Conservation (phyloP, 352 stramenopile species). For the Pythium dissimile region DNA sequence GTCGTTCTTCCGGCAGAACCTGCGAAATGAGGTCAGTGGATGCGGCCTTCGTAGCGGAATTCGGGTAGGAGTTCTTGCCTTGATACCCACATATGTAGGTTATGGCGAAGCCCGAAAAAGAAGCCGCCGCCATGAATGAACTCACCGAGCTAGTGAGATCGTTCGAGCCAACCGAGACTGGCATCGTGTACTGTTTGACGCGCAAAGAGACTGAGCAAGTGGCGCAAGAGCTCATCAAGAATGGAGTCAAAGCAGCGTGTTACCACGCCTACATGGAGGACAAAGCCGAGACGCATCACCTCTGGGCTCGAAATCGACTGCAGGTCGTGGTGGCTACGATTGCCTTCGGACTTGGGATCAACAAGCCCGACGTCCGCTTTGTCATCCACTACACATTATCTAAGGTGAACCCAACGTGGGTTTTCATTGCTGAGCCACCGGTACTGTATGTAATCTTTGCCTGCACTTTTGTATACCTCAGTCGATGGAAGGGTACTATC, state of each 20-base stretch:
- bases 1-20: constrained; percentile 89
- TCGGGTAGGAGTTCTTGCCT: no score
- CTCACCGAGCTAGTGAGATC: constrained; percentile 80
- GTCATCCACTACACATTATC: constrained; percentile 88
- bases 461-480: constrained; percentile 3
- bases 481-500: constrained; percentile 96
- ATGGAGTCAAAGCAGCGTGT: constrained; percentile 73
- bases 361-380: constrained; percentile 92
- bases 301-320: constrained; percentile 48
- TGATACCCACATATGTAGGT: constrained; percentile 23
- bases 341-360: constrained; percentile 93
- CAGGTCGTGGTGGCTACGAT: constrained; percentile 93
- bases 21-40: constrained; percentile 70
- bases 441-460: background rate
- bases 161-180: constrained; percentile 48
- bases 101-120: constrained; percentile 42
- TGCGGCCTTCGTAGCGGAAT: background rate
- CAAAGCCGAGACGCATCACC: constrained; percentile 62
- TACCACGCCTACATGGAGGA: constrained; percentile 88
- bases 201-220: constrained; percentile 91
- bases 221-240: constrained; percentile 57
- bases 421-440: constrained; percentile 10
- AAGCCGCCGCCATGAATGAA: constrained; percentile 42
- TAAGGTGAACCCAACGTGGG: constrained; percentile 34
- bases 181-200: constrained; percentile 92